Evolutionary conservation across 2,329 filamentous ascomycete genomes (phyloP).

Genomic region (Paracamarosporium sp.): DNA sequence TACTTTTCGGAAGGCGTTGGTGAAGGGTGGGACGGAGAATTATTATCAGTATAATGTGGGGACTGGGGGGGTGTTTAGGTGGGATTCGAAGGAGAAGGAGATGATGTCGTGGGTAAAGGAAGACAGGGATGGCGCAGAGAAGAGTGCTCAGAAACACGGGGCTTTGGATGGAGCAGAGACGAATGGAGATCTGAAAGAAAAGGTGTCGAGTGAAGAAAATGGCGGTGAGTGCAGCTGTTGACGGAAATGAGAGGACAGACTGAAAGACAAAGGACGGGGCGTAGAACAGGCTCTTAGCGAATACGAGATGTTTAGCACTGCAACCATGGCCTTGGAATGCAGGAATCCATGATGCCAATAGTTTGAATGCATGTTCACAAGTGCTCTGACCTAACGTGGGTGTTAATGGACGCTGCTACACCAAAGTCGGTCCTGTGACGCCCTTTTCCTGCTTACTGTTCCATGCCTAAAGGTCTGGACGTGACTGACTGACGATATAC

Average conservation of each 20-base stretch:
- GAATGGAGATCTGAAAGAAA: background rate
- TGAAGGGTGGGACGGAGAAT: constrained; percentile 77
- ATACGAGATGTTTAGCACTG: no score
- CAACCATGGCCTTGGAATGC: no score
- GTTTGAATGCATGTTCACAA: no score
- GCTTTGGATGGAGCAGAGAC: background rate
- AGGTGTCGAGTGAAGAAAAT: background rate
- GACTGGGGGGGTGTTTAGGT: constrained; percentile 70
- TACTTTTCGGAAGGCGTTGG: constrained; percentile 75
- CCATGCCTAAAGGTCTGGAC: no score
- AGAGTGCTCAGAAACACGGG: background rate
- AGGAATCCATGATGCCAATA: background rate
- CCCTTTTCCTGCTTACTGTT: no score
- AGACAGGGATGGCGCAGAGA: no score
- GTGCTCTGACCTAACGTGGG: no score
- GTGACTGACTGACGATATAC: no score
- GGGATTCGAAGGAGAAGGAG: constrained; percentile 65
- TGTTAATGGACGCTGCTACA: no score
- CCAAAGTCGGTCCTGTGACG: no score
- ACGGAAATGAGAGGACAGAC: background rate
- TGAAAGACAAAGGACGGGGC: no score
- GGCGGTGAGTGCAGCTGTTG: background rate
- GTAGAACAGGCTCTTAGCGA: no score
- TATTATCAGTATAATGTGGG: constrained; percentile 88
- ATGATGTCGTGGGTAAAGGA: constrained; percentile 51